Evolutionary conservation across 2,329 filamentous ascomycete genomes (phyloP).

Genomic region (Diaporthe humulicola): DNA sequence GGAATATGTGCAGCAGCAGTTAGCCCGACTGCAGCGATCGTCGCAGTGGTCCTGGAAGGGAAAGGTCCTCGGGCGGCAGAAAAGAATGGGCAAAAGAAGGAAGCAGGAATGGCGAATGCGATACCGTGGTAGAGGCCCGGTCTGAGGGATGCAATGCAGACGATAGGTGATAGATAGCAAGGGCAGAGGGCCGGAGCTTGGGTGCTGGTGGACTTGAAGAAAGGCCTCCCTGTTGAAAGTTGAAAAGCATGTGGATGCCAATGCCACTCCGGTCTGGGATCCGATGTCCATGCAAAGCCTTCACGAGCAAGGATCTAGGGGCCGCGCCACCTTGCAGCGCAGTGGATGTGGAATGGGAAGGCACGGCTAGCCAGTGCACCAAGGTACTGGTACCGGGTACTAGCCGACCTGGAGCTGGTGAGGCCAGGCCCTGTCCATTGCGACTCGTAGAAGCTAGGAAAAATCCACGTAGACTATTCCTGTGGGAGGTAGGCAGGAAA

Average conservation of each 20-base stretch:
- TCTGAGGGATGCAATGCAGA: neutral
- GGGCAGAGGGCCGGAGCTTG: conserved; percentile 4
- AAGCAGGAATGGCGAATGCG: conserved; percentile 18
- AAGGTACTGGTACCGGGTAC: neutral
- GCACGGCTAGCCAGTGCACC: conserved; percentile 7
- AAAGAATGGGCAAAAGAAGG: conserved; percentile 1
- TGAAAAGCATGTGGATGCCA: conserved; percentile 36
- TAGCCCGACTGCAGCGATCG: conserved; percentile 20
- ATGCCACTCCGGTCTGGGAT: conserved; percentile 27
- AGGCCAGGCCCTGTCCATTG: conserved; percentile 11
- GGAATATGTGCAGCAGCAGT: conserved; percentile 24
- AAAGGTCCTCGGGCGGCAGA: conserved; percentile 7
- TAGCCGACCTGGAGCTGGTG: neutral
- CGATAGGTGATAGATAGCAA: conserved; percentile 22
- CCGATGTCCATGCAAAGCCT: conserved; percentile 34
- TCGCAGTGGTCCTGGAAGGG: neutral
- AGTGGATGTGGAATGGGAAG: neutral
- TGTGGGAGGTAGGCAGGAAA: neutral
- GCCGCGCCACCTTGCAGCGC: conserved; percentile 21
- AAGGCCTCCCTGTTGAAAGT: conserved; percentile 25
- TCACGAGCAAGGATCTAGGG: conserved; percentile 27
- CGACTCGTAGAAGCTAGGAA: conserved; percentile 25
- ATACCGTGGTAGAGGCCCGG: neutral
- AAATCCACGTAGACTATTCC: neutral
- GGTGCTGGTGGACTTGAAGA: neutral